Percentiles rank a stretch among this genome's conserved stretches.
Evolutionary conservation across 768 basidiomycete species (phyloP).

Genomic region (Trametes meyenii): DNA sequence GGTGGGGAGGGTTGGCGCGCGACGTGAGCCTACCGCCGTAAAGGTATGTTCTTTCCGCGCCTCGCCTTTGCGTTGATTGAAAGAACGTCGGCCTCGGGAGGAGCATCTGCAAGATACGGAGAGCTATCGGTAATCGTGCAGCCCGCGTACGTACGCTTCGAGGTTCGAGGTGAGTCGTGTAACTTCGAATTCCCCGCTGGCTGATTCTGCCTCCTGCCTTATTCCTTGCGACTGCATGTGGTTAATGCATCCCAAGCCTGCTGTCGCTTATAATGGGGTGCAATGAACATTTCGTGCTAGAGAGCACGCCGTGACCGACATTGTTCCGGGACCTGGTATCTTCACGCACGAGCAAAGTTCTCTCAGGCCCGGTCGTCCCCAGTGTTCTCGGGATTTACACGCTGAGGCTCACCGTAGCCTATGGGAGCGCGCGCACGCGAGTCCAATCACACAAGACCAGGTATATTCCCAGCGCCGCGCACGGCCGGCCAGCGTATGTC

Average conservation of each 20-base stretch:
- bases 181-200: no score
- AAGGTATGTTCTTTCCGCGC: neutral
- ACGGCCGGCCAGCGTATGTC: neutral
- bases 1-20: conserved; percentile 3
- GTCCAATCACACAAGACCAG: neutral
- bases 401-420: conserved; percentile 4
- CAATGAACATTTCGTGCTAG: conserved; percentile 10
- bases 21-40: neutral
- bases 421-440: conserved; percentile 1
- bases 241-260: neutral
- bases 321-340: conserved; percentile 14
- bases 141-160: neutral
- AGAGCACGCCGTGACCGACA: neutral
- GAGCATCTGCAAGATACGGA: neutral
- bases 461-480: neutral
- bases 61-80: neutral
- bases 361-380: conserved; percentile 2
- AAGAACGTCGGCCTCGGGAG: neutral
- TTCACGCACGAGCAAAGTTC: neutral
- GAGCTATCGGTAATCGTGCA: neutral
- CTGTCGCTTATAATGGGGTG: conserved; percentile 20
- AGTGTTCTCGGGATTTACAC: conserved; percentile 7
- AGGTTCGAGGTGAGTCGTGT: neutral
- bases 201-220: no score
- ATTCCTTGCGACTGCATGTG: neutral